Evolutionary conservation across 1,284 basidiomycete species (phyloP).

Genomic region (Lignosus rhinocerotis): DNA sequence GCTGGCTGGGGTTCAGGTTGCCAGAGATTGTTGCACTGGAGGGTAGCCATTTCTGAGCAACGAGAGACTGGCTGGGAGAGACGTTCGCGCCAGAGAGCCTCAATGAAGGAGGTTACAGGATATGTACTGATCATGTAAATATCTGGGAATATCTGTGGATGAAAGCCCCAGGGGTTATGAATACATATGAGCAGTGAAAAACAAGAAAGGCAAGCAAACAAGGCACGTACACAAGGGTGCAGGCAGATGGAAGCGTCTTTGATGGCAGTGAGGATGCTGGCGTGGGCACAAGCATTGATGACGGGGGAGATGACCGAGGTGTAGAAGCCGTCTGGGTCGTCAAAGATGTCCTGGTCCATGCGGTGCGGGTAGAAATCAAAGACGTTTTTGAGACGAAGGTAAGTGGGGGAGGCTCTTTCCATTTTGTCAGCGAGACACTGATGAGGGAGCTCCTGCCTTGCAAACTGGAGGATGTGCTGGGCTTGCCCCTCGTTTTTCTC

Average conservation of each 20-base stretch:
- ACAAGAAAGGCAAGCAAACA: too few species aligned
- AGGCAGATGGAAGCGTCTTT: not conserved
- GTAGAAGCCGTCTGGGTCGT: not conserved
- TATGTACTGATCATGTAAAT: not conserved
- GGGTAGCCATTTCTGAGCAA: not conserved
- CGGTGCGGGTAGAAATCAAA: not conserved
- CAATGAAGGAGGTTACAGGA: not conserved
- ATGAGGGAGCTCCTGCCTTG: not conserved
- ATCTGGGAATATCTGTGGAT: not conserved
- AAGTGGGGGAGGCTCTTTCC: not conserved
- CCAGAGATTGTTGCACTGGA: too few species aligned
- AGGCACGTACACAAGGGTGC: not conserved
- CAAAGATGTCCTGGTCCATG: not conserved
- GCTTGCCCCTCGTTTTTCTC: not conserved
- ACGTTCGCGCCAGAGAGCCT: not conserved
- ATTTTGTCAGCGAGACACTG: not conserved
- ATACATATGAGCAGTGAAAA: too few species aligned
- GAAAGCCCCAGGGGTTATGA: not conserved
- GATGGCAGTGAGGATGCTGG: not conserved
- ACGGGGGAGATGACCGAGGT: not conserved
- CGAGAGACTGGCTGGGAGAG: not conserved
- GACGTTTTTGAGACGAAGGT: not conserved
- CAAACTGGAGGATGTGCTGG: not conserved
- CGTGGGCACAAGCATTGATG: not conserved
- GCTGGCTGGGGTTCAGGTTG: too few species aligned